A percentile compares a stretch with the other conserved stretches of the same genome.
These are phyloP conservation scores for Phaseolus coccineus DNA, from an alignment of 331 rosid species.

Conservation along the genomic window DNA sequence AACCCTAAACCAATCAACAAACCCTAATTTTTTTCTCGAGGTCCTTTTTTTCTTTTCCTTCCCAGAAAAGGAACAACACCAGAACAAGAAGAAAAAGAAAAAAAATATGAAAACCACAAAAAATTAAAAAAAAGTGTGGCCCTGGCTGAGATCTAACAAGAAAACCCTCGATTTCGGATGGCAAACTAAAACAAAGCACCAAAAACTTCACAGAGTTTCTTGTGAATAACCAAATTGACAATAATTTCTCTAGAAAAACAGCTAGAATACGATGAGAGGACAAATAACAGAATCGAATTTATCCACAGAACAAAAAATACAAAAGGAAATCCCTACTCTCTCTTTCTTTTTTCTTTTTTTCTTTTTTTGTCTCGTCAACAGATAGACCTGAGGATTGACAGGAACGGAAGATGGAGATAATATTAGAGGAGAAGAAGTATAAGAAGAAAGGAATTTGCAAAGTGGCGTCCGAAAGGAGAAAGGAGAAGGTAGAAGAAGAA, in stretches of 20 bases:
- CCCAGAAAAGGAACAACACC: slow-evolving; percentile 4
- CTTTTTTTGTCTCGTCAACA: slow-evolving; percentile 15
- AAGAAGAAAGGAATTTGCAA: not conserved
- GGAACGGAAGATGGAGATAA: not conserved
- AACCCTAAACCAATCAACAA: slow-evolving; percentile 41
- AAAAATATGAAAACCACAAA: not conserved
- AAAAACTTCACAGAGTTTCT: slow-evolving; percentile 86
- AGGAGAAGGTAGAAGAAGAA: not conserved
- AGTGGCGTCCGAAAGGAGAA: not conserved
- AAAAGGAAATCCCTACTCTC: slow-evolving; percentile 37
- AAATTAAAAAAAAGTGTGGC: not conserved
- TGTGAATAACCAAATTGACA: slow-evolving; percentile 46
- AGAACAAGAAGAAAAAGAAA: not conserved
- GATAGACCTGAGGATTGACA: slow-evolving; percentile 31
- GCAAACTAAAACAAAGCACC: slow-evolving; percentile 97
- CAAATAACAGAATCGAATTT: slow-evolving; percentile 48
- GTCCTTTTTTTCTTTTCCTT: not conserved
- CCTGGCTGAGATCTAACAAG: slow-evolving; percentile 60
- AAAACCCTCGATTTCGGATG: slow-evolving; percentile 90
- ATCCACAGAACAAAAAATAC: slow-evolving; percentile 45
- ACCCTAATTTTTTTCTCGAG: slow-evolving; percentile 46
- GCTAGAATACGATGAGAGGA: slow-evolving; percentile 44
- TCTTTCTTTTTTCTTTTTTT: not conserved
- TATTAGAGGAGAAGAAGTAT: not conserved
- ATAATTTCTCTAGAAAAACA: slow-evolving; percentile 10